Base-by-base conservation (phyloP, 768 basidiomycete genomes). In the Mycena crocata region DNA sequence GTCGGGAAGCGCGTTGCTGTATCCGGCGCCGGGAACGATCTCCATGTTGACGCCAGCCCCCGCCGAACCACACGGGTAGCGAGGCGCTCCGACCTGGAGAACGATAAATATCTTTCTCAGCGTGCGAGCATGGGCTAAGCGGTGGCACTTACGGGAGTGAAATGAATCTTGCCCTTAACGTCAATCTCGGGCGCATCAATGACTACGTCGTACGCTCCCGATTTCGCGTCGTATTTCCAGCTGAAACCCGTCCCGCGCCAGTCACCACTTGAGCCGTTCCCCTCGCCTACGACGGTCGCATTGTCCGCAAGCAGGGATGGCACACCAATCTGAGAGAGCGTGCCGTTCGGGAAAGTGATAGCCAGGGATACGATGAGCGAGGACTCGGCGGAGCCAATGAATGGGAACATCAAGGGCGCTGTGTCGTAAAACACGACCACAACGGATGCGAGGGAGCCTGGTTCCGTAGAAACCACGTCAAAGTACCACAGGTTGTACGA, bases 401-500 rank as follows among this genome's bases (percentile, higher is more conserved):
- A 34, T 10, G 64, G 69, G 46, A 69, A 67, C n/a, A 58, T 65
- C 46, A 17, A 45, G 3, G 44, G 21, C 2, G 70, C 42, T 14
- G 63, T 51, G 23, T 65, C 57, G 45, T 68, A 72, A 51, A 70
- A 72, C 17, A 50, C 49, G 45, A 64, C 64, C 23, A 68, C 67
- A 51, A 66, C 57, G 39, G 69, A 70, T 26, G 64, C 57, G 26
- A 34, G 50, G 28, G 57, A 57, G 24, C 37, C 37, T 34, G 59
- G 60, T 35, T 67, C 71, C 30, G 49, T 35, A 30, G 71, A 68
- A 14, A 70, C 69, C 15, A 64, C 71, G 48, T 72, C 69, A 34
- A 72, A 72, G 66, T 72, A 72, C 63, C 69, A 72, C 66, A 64
- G 68, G 26, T 72, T 63, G 54, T 62, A 72, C 1, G 69, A 37